Evolutionary conservation across 192 early-diverging fungal species (phyloP).

Genomic region (Coemansia erecta): DNA sequence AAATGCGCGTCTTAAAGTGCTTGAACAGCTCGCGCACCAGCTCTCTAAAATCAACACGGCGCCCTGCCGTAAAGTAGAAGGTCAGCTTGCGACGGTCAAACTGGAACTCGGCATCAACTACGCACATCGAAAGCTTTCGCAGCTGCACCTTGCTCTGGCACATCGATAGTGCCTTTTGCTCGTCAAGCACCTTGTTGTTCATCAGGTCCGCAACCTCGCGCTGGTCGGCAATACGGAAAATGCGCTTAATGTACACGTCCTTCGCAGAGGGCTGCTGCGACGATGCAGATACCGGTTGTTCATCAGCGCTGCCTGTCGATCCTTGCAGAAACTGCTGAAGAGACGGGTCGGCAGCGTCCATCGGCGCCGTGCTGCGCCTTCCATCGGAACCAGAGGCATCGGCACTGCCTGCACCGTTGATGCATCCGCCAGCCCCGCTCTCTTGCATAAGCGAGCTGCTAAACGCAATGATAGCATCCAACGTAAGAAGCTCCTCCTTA

Average conservation of each 20-base stretch:
- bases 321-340: constrained; percentile 3
- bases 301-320: constrained; percentile 2
- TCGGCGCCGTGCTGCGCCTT: constrained; percentile 14
- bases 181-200: constrained; percentile 80
- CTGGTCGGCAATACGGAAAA: constrained; percentile 78
- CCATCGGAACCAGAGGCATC: constrained; percentile 10
- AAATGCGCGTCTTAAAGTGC: constrained; percentile 96
- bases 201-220: constrained; percentile 78
- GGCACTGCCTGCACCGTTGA: not conserved
- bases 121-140: constrained; percentile 90
- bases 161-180: constrained; percentile 79
- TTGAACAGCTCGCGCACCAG: constrained; percentile 95
- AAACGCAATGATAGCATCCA: constrained; percentile 26
- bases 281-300: not conserved
- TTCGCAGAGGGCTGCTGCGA: constrained; percentile 31
- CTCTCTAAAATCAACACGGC: constrained; percentile 94
- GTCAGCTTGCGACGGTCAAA: constrained; percentile 97
- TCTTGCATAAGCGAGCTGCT: constrained; percentile 11
- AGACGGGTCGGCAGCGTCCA: constrained; percentile 2
- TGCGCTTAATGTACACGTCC: constrained; percentile 88
- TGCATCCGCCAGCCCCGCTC: not conserved
- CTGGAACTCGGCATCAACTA: constrained; percentile 97
- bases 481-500: constrained; percentile 26
- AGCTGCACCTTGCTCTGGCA: constrained; percentile 89
- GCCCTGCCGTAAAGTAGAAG: constrained; percentile 92